Conservation (phyloP, 805 yeast genomes). For the Saccharomycopsis sp. region DNA sequence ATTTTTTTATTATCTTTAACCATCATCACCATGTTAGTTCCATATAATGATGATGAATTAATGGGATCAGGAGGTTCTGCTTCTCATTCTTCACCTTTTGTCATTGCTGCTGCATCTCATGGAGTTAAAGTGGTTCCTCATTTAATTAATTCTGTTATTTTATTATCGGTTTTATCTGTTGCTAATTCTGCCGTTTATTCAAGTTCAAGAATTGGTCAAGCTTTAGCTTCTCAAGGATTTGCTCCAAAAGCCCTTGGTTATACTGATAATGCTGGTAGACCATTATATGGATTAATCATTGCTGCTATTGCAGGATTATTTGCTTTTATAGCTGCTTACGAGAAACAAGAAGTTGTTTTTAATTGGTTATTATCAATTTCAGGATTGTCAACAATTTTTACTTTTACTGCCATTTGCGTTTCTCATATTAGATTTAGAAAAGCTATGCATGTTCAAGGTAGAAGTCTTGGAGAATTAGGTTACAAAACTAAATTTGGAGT, state of each 20-base stretch:
- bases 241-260: conserved; percentile 45
- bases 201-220: conserved; percentile 39
- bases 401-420: conserved; percentile 50
- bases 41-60: conserved; percentile 34
- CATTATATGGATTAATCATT: conserved; percentile 41
- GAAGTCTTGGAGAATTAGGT: conserved; percentile 40
- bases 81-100: conserved; percentile 54
- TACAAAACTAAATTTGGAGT: conserved; percentile 42
- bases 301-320: conserved; percentile 50
- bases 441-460: conserved; percentile 47
- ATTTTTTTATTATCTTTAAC: conserved; percentile 39
- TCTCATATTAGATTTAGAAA: conserved; percentile 50
- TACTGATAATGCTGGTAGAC: conserved; percentile 50
- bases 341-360: conserved; percentile 47
- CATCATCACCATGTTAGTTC: conserved; percentile 44
- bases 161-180: conserved; percentile 48
- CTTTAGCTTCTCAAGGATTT: conserved; percentile 48
- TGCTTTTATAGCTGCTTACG: conserved; percentile 55
- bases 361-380: conserved; percentile 56
- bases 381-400: conserved; percentile 51
- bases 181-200: conserved; percentile 49
- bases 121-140: conserved; percentile 51
- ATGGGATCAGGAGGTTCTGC: conserved; percentile 33
- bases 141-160: conserved; percentile 53
- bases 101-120: conserved; percentile 44